These are phyloP conservation scores for Tubosaeta brunneosetosa DNA, from an alignment of 768 basidiomycete genomes.

Conservation along the genomic window DNA sequence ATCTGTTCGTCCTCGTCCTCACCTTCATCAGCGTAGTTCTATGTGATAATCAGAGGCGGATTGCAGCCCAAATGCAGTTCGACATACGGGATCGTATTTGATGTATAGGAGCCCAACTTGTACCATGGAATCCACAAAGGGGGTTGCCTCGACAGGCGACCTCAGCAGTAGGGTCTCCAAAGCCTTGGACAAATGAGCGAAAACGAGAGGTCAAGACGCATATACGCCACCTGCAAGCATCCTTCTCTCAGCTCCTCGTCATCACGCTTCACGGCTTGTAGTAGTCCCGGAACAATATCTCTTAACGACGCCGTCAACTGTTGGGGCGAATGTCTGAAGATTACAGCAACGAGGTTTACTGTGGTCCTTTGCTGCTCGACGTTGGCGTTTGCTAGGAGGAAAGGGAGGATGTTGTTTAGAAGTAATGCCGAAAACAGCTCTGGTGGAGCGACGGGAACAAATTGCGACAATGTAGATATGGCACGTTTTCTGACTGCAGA, in stretches of 20 bases:
- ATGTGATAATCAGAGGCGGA: slow-evolving; percentile 7
- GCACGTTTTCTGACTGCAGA: slow-evolving; percentile 91
- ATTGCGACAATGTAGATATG: slow-evolving; percentile 79
- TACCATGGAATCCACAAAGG: slow-evolving; percentile 64
- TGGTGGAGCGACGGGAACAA: slow-evolving; percentile 68
- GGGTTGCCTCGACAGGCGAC: slow-evolving; percentile 77
- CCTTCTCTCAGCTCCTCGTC: slow-evolving; percentile 85
- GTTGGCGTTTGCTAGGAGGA: slow-evolving; percentile 46
- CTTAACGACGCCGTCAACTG: slow-evolving; percentile 58
- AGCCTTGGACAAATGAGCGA: slow-evolving; percentile 39
- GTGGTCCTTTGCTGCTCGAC: slow-evolving; percentile 73
- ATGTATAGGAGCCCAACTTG: slow-evolving; percentile 72
- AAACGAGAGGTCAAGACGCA: not conserved
- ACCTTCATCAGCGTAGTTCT: slow-evolving; percentile 74
- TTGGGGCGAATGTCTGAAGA: slow-evolving; percentile 68
- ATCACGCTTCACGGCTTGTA: slow-evolving; percentile 64
- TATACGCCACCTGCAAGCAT: slow-evolving; percentile 57
- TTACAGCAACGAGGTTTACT: slow-evolving; percentile 72
- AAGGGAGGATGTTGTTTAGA: slow-evolving; percentile 54
- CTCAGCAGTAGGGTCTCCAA: slow-evolving; percentile 80
- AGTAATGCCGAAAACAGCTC: slow-evolving; percentile 61
- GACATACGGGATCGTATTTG: slow-evolving; percentile 83
- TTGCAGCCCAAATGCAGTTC: not conserved
- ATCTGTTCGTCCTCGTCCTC: slow-evolving; percentile 64
- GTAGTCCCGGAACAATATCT: slow-evolving; percentile 64